These are phyloP conservation scores for Quercus cerris DNA, from an alignment of 306 rosid genomes.

Conservation along the genomic window DNA sequence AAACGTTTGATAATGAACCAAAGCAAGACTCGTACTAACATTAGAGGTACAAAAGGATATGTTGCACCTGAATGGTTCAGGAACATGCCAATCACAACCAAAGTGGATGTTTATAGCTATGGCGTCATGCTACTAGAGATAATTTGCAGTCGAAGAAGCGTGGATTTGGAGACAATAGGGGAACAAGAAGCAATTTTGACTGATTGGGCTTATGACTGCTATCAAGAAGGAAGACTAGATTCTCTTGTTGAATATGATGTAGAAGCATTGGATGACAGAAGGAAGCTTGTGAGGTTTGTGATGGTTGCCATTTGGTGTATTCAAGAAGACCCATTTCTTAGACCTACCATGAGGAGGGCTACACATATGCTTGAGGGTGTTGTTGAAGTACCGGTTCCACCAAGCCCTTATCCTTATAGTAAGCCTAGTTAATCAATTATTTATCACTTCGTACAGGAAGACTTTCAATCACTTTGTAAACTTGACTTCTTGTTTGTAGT, in stretches of 20 bases:
- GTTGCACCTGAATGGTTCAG: slow-evolving; percentile 34
- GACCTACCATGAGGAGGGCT: slow-evolving; percentile 33
- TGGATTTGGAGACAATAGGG: neutral
- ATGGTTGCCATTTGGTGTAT: slow-evolving; percentile 32
- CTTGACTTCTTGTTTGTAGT: too few species aligned
- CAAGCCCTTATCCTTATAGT: slow-evolving; percentile 17
- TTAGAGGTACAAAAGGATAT: slow-evolving; percentile 28
- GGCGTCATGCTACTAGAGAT: slow-evolving; percentile 29
- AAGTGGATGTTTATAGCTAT: slow-evolving; percentile 31
- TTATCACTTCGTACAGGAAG: slow-evolving; percentile 8
- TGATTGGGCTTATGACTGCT: slow-evolving; percentile 28
- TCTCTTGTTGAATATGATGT: slow-evolving; percentile 10
- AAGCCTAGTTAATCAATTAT: too few species aligned
- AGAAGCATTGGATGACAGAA: slow-evolving; percentile 11
- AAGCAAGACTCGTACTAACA: neutral
- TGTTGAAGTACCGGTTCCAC: slow-evolving; percentile 28
- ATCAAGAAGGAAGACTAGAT: neutral
- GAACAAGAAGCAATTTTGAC: slow-evolving; percentile 5
- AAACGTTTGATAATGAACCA: slow-evolving; percentile 18
- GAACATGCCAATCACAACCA: slow-evolving; percentile 9
- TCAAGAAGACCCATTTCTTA: slow-evolving; percentile 26
- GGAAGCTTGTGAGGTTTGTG: slow-evolving; percentile 23
- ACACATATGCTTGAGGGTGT: slow-evolving; percentile 43
- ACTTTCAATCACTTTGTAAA: neutral
- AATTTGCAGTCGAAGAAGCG: slow-evolving; percentile 17